A percentile compares a stretch with the other conserved stretches of the same genome.
Conservation (phyloP, 2,329 filamentous ascomycete genomes). For the Curvularia sp. region DNA sequence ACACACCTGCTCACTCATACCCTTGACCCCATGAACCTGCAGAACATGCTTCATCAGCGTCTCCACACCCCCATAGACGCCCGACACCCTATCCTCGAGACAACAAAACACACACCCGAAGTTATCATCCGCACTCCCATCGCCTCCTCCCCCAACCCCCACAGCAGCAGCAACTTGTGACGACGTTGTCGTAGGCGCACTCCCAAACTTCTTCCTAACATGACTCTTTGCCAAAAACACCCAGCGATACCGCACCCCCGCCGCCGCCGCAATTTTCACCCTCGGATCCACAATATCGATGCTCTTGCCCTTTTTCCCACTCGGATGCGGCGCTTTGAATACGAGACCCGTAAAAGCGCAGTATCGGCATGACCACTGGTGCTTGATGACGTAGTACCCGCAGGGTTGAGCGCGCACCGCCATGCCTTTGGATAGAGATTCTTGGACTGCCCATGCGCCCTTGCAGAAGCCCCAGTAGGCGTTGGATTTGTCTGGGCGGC, state of each 20-base stretch:
- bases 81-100: constrained; percentile 40
- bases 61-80: constrained; percentile 49
- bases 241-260: constrained; percentile 49
- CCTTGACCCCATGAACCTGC: constrained; percentile 42
- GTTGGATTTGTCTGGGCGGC: constrained; percentile 50
- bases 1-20: constrained; percentile 37
- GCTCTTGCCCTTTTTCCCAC: constrained; percentile 36
- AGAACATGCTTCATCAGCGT: constrained; percentile 51
- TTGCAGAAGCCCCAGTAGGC: constrained; percentile 53
- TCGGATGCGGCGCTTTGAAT: constrained; percentile 30
- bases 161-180: too few relatives aligned
- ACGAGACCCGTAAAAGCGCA: constrained; percentile 47
- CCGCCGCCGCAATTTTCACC: constrained; percentile 30
- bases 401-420: constrained; percentile 37
- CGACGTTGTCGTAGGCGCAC: too few relatives aligned
- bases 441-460: constrained; percentile 47
- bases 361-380: constrained; percentile 46
- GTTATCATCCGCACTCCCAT: constrained; percentile 26
- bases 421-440: constrained; percentile 38
- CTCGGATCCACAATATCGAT: constrained; percentile 40
- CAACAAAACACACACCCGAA: constrained; percentile 50
- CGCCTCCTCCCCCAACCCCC: too few relatives aligned
- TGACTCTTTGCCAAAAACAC: constrained; percentile 51
- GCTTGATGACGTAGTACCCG: constrained; percentile 45
- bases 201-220: constrained; percentile 22